Evolutionary conservation across 192 early-diverging fungal species (phyloP).

Genomic region (Mortierella claussenii): DNA sequence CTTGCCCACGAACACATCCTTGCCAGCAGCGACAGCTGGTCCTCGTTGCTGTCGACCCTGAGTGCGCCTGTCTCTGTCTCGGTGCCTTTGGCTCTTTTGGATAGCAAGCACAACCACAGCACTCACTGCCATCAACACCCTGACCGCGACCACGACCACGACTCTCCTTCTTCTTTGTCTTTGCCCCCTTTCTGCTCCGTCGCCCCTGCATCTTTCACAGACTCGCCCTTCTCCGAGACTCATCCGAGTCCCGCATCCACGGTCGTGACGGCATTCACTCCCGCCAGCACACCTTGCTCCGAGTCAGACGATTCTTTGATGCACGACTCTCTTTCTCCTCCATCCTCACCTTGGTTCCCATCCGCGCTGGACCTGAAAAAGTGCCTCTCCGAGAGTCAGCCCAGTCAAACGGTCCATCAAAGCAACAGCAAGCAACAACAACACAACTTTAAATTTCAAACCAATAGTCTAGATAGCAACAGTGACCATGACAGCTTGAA

Average conservation of each 20-base stretch:
- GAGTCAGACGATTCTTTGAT: constrained; percentile 26
- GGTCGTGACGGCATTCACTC: neutral
- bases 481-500: neutral
- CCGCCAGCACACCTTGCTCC: constrained; percentile 13
- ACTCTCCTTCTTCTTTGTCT: too few species aligned
- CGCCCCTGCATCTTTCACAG: neutral
- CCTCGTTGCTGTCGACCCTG: too few species aligned
- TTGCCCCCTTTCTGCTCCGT: too few species aligned
- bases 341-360: constrained; percentile 29
- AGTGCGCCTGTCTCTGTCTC: too few species aligned
- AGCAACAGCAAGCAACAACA: neutral
- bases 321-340: constrained; percentile 19
- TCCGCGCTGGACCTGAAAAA: neutral
- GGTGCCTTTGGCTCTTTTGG: too few species aligned
- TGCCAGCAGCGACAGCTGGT: too few species aligned
- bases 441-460: neutral
- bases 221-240: neutral
- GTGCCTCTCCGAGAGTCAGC: neutral
- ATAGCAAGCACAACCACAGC: too few species aligned
- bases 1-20: too few species aligned
- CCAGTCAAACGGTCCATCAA: neutral
- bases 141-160: neutral
- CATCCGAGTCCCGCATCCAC: constrained; percentile 7
- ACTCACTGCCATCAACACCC: too few species aligned
- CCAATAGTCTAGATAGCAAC: too few species aligned